Base-by-base conservation (phyloP, 1,139 yeast species). In the Nematodospora anomalae region DNA sequence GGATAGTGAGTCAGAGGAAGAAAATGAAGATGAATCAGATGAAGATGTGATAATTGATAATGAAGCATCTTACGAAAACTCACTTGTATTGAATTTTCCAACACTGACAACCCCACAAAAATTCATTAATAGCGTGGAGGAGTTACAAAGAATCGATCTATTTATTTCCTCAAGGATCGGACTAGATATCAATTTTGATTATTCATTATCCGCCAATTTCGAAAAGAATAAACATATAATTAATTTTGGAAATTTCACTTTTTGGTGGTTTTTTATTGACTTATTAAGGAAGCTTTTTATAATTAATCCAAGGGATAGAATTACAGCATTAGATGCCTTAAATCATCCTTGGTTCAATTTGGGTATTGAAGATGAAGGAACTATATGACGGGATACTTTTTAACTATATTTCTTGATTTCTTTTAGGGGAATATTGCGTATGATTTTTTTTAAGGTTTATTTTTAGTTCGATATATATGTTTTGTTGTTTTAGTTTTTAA, bases 301-400 rank as follows among this genome's bases (percentile, higher is more conserved):
- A 34, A 79, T 79, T 32, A 79, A 83, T 54, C 90, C 92, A 3
- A 59, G 69, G 1, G 71, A 75, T 42, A 63, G 94, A 51, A 67
- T 83, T 28, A 74, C 78, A 4, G 90, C 90, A 2, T 65, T 70
- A 40, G 86, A 82, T 38, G 89, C 90, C 1, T 62, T 84, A 59
- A 74, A 77, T 35, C 92, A 84, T 57, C 82, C 81, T 38, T 84
- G 92, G 90, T 84, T 85, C 57, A 75, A 77, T 49, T 70, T 72
- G 52, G 94, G 92, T 22, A 80, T 83, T 37, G 77, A 80, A 50
- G 94, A 83, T 60, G 90, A 83, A 50, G 92, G 86, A n/a, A 79
- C 83, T n/a, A 32, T 49, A 14, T 49, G 30, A 37, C 26, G 13
- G 18, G 13, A 29, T 15, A 10, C 11, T 32, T 29, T 31, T 16